Evolutionary conservation across 1,284 basidiomycete species (phyloP).

Genomic region (Paramarasmius palmivorus): DNA sequence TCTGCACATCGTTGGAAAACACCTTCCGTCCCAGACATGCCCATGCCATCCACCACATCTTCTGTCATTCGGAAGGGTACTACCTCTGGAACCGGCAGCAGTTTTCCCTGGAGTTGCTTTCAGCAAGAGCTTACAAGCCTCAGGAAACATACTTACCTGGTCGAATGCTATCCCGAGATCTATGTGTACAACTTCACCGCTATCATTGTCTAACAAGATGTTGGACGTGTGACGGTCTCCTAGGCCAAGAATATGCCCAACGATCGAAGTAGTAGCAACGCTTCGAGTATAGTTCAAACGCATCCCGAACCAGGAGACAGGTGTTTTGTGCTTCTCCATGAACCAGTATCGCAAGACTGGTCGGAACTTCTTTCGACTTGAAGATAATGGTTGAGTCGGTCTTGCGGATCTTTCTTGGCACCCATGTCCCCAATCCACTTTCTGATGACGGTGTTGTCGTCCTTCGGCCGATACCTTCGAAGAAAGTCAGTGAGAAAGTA

Average conservation of each 20-base stretch:
- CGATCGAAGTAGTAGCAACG: slow-evolving; percentile 92
- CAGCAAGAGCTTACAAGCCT: slow-evolving; percentile 4
- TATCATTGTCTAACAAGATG: slow-evolving; percentile 84
- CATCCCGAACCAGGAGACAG: slow-evolving; percentile 93
- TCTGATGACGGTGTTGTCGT: slow-evolving; percentile 21
- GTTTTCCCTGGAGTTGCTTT: slow-evolving; percentile 63
- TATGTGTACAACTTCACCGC: slow-evolving; percentile 92
- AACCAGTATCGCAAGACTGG: slow-evolving; percentile 97
- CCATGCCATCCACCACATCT: slow-evolving; percentile 94
- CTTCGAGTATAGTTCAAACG: slow-evolving; percentile 89
- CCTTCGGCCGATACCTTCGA: slow-evolving; percentile 36
- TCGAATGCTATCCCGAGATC: slow-evolving; percentile 98
- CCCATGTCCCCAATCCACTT: slow-evolving; percentile 25
- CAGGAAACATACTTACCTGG: slow-evolving; percentile 54
- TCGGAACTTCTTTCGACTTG: slow-evolving; percentile 60
- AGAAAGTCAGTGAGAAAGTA: not conserved
- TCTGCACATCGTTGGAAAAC: slow-evolving; percentile 95
- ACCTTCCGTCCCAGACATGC: slow-evolving; percentile 87
- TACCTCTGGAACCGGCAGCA: slow-evolving; percentile 80
- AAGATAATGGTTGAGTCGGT: slow-evolving; percentile 49
- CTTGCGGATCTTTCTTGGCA: slow-evolving; percentile 27
- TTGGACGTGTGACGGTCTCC: slow-evolving; percentile 94
- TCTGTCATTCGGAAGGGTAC: slow-evolving; percentile 95
- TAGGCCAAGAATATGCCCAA: slow-evolving; percentile 90
- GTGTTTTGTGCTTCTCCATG: slow-evolving; percentile 84